Evolutionary conservation across 139 green algal species (phyloP), one percentile per base, ranked within the genome.

Genomic region (Ulvella scutata): DNA sequence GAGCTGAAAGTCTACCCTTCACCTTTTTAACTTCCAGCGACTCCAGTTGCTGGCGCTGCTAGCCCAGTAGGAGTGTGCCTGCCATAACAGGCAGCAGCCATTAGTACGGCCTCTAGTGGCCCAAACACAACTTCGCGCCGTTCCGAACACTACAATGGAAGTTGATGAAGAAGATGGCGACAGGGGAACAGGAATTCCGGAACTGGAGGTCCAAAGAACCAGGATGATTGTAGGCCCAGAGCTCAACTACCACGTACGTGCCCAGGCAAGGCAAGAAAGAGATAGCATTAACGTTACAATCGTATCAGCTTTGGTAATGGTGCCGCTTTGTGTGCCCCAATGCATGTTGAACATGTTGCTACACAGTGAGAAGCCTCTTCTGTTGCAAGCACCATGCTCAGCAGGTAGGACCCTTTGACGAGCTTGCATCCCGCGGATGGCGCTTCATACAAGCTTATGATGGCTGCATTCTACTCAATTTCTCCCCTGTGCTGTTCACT

Each of bases 221-320:
- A 85, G 89, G 28, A 82, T 96, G 6, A 81, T 87, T 2, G 93
- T 88, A 36, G 87, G 88, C 0, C 67, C 84, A 0, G 84, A 90
- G 43, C 59, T 89, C 0, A 96, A 96, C 75, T 82, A 82, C 26
- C 81, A 96, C 79, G 91, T 95, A 61, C 84, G 86, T 72, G 20
- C 28, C 13, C 3, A 26, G 26, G 3, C 28, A 29, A 36, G 10
- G 37, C 33, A 29, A 17, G 9, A 6, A 38, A 62, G 43, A 35
- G n/a, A 79, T 35, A 43, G 37, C 26, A 37, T 17, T 7, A 43
- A 6, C 23, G 23, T 44, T 59, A 13, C 40, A 59, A 59, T 59
- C 13, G 13, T 59, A 17, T 13, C 40, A 26, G 40, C 17, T 59
- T 59, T 59, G n/a, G n/a, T n/a, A n/a, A n/a, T n/a, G n/a, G 40